Evolutionary conservation across 2,329 filamentous ascomycete species (phyloP).

Genomic region (Aureobasidium sp.): DNA sequence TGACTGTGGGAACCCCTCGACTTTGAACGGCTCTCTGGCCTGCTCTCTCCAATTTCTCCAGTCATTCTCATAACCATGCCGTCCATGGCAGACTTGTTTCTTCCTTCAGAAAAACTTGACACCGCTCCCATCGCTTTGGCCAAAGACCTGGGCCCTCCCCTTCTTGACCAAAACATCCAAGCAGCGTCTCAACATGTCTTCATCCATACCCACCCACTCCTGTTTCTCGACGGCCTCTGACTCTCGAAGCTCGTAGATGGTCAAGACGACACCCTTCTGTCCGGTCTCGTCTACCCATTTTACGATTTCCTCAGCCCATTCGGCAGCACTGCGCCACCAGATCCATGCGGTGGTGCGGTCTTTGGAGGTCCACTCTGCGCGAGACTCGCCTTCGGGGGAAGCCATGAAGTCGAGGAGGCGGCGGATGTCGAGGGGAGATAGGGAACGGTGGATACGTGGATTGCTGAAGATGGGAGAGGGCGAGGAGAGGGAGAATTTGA

Average conservation of each 20-base stretch:
- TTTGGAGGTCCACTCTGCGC: conserved; percentile 56
- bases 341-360: conserved; percentile 58
- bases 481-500: conserved; percentile 60
- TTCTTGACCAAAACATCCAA: conserved; percentile 76
- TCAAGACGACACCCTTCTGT: conserved; percentile 81
- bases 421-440: conserved; percentile 45
- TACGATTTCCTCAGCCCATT: conserved; percentile 76
- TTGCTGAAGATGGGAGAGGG: conserved; percentile 51
- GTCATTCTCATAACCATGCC: too few species aligned
- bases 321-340: conserved; percentile 78
- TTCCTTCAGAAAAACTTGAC: conserved; percentile 98
- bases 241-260: conserved; percentile 82
- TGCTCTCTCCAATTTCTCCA: too few species aligned
- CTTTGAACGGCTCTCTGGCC: too few species aligned
- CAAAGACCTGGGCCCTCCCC: conserved; percentile 87
- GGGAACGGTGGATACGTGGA: conserved; percentile 30
- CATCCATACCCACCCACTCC: conserved; percentile 52
- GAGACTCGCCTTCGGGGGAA: conserved; percentile 40
- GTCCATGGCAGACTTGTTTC: background rate
- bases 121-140: conserved; percentile 68
- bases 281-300: conserved; percentile 77
- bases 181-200: conserved; percentile 68
- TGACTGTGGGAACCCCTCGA: too few species aligned
- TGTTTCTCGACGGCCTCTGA: conserved; percentile 64
- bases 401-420: conserved; percentile 49